Base-by-base conservation (phyloP, 805 yeast genomes). In the Yarrowia phangngaensis region DNA sequence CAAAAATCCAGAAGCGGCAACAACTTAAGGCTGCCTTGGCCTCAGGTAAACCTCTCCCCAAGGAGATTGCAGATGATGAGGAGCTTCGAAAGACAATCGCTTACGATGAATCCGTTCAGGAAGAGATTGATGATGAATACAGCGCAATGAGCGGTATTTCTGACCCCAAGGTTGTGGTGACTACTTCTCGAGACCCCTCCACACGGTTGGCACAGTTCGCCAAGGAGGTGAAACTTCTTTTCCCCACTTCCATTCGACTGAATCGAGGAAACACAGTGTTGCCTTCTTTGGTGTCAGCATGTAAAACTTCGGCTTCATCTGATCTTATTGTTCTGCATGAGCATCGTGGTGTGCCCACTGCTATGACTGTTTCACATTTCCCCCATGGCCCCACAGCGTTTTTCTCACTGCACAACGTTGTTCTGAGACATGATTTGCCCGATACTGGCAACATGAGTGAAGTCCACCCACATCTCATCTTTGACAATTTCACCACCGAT, bases 371-470 rank as follows among this genome's bases (percentile, higher is more conserved):
- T 20, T 82, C 92, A 24, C 99, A 92, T 70, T 84, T 92, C 64
- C 99, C 98, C 4, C 95, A 92, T 63, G 99, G 99, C 0, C 99
- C 98, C 14, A 84, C 97, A 2, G 94, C 92, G 24, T 82, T 84
- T 35, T 92, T 92, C 72, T 85, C 97, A 8, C 70, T 92, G 51
- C 97, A 92, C 67, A 92, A 92, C 60, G 97, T 92, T 48, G 88
- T 86, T 19, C 71, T 92, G 51, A 81, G 97, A 65, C 99, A 92
- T 65, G 99, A 92, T 68, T 75, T 92, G 34, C 71, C 82, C 20
- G 79, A 86, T 58, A 74, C 83, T 22, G 97, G 97, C 12, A 88
- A 84, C 60, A 85, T 84, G 55, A 79, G 90, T 51, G 97, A 92
- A 67, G 86, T 84, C 1, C 84, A 84, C 60, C 99, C 99, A 11